Evolutionary conservation across 2,329 filamentous ascomycete species (phyloP), one percentile per base, ranked within the genome.

Genomic region (Madurella mycetomatis): DNA sequence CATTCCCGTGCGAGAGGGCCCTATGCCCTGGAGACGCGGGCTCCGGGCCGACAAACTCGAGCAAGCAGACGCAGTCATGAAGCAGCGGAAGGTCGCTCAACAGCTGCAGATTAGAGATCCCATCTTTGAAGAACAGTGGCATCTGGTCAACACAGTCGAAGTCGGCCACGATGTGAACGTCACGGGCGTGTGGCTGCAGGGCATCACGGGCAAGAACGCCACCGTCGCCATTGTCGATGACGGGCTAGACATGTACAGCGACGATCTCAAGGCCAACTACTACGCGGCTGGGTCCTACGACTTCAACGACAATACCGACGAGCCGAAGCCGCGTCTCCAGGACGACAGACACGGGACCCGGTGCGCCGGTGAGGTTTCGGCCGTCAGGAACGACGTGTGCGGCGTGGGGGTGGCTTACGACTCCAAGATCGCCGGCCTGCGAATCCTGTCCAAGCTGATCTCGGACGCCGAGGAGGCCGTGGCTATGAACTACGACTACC

Each of bases 161-260:
- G 68, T 84, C 0, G 92, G 92, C 5, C 89, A 97, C 71, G 94
- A 99, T 69, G 82, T 99, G 66, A 99, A 99, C 65, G 91, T 97
- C n/a, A 95, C 91, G 0, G 90, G 86, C 12, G 80, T 97, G 5
- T 99, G 94, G 94, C 69, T 90, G 63, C 84, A 94, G 63, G 92
- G 92, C 4, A 86, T 96, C 54, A 97, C 92, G 0, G 94, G 94
- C 51, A 83, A 90, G 64, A 92, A 92, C 57, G 82, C 88, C 16
- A 96, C 90, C 1, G 90, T 95, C 2, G 92, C 92, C 51, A 94
- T 99, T 62, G 89, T 99, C 3, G 94, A 99, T 66, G 94, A 99
- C 71, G 94, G 94, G 0, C 72, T 99, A 61, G 94, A 99, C 67
- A 94, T 99, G 87, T 83, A 95, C 73, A 97, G 92, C 74, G 81